Conservation (phyloP, 805 yeast species). For the Pichia cephalocereana region DNA sequence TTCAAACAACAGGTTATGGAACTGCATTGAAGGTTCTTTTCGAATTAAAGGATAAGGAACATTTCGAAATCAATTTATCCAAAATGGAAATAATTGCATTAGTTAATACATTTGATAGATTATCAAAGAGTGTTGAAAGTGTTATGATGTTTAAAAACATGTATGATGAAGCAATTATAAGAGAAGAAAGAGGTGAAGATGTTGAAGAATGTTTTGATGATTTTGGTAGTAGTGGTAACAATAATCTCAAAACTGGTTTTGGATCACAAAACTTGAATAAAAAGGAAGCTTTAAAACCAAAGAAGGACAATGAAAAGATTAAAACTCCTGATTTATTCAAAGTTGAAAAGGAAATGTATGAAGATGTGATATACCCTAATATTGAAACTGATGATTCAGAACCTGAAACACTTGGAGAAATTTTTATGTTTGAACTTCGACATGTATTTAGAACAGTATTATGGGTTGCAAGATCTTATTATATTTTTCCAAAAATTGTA, state of each 20-base stretch:
- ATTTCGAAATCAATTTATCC: constrained; percentile 36
- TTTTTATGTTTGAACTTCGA: constrained; percentile 13
- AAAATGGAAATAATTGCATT: constrained; percentile 81
- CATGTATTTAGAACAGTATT: constrained; percentile 44
- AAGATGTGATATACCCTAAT: constrained; percentile 19
- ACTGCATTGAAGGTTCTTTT: constrained; percentile 88
- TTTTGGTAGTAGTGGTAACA: background rate
- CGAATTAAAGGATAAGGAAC: constrained; percentile 52
- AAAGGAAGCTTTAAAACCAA: background rate
- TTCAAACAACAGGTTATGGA: constrained; percentile 96
- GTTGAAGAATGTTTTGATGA: background rate
- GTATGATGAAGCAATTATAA: constrained; percentile 30
- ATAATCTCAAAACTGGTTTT: background rate
- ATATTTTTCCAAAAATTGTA: constrained; percentile 56
- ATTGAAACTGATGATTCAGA: background rate
- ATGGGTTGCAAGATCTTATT: constrained; percentile 60
- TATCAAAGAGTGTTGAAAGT: constrained; percentile 75
- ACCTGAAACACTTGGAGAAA: constrained; percentile 14
- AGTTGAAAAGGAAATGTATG: constrained; percentile 17
- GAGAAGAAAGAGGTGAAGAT: constrained; percentile 18
- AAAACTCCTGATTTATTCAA: constrained; percentile 15
- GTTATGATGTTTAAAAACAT: constrained; percentile 60
- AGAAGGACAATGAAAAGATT: background rate
- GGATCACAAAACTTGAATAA: background rate
- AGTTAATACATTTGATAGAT: constrained; percentile 84